Evolutionary conservation across 2,329 filamentous ascomycete species (phyloP), one percentile per base, ranked within the genome.

Genomic region (Pestalotiopsis sp.): DNA sequence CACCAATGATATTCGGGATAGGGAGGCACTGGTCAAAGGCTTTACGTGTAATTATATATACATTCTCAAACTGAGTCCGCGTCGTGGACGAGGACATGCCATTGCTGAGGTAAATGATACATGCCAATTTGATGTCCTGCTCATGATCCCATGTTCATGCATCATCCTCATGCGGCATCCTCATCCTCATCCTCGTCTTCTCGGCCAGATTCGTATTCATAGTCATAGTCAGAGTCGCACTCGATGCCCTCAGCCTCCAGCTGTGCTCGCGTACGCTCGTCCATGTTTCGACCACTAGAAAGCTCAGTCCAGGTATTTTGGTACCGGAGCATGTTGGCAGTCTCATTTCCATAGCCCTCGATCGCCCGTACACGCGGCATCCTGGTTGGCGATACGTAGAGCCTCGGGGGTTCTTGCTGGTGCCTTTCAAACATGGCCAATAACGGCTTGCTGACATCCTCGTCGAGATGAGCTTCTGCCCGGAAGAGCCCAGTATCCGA

Each of bases 391-490:
- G 31, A 36, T 36, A 36, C 31, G 31, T 36, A 36, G 31, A 69
- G 69, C 14, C 25, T 77, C 13, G 72, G 45, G 63, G 82, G 82
- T 17, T 78, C 79, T 64, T 82, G 85, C 73, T 90, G 88, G 4
- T 76, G 69, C 2, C 75, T 76, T 66, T 86, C 83, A 38, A 80
- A 82, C 5, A 75, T 72, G 2, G 83, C 81, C 6, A 87, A 72
- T 4, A 90, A 78, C 2, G 85, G 86, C 59, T 75, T 76, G 1
- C 67, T 68, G 0, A 80, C 79, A 57, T 88, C 82, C 2, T 77
- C 75, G 20, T 85, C 74, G 2, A 82, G 71, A 71, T 91, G 88
- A 1, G 82, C 82, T 5, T 88, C 84, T 4, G 69, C 73, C 3
- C 84, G 78, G 73, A 83, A 89, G 2, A 88, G 76, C 1, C 79